phyloP scores from a whole-genome alignment of 2,329 filamentous ascomycete genomes.

The Botryosphaeria dothidea region DNA sequence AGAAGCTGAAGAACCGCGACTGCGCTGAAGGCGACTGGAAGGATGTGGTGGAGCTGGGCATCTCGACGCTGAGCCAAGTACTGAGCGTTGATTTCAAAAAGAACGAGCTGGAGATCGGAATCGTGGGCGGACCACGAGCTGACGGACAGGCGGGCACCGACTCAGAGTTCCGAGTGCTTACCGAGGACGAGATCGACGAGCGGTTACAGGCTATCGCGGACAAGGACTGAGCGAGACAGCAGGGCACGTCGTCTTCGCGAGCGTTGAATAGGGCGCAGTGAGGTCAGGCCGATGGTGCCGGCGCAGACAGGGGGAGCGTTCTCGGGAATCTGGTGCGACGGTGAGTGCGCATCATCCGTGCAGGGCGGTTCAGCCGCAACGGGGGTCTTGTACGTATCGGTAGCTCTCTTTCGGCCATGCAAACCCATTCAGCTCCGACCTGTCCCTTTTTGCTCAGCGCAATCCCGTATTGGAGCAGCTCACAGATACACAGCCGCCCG shows the following conservation, averaged over 20 bases:
- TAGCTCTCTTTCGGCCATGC: constrained; percentile 26
- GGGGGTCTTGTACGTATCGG: constrained; percentile 33
- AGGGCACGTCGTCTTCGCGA: not conserved
- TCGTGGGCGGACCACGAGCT: constrained; percentile 82
- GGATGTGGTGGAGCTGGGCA: constrained; percentile 95
- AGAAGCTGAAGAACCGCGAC: constrained; percentile 99
- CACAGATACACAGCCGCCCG: constrained; percentile 11
- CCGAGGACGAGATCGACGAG: constrained; percentile 98
- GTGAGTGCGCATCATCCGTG: constrained; percentile 29
- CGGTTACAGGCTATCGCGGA: constrained; percentile 96
- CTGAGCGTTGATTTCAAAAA: constrained; percentile 99
- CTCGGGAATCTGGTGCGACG: constrained; percentile 17
- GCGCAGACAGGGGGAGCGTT: not conserved
- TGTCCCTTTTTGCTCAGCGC: constrained; percentile 25
- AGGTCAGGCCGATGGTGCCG: not conserved
- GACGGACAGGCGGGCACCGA: constrained; percentile 84
- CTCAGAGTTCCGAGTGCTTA: constrained; percentile 80
- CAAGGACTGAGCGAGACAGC: constrained; percentile 72
- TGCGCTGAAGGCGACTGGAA: constrained; percentile 89
- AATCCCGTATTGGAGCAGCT: constrained; percentile 11
- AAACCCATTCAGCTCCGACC: constrained; percentile 23
- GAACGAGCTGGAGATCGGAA: constrained; percentile 95
- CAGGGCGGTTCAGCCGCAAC: constrained; percentile 33
- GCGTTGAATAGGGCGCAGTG: constrained; percentile 1
- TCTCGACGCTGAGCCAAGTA: constrained; percentile 91